phyloP scores from a whole-genome alignment of 441 rosid genomes.

The Syzygium syzygioides region DNA sequence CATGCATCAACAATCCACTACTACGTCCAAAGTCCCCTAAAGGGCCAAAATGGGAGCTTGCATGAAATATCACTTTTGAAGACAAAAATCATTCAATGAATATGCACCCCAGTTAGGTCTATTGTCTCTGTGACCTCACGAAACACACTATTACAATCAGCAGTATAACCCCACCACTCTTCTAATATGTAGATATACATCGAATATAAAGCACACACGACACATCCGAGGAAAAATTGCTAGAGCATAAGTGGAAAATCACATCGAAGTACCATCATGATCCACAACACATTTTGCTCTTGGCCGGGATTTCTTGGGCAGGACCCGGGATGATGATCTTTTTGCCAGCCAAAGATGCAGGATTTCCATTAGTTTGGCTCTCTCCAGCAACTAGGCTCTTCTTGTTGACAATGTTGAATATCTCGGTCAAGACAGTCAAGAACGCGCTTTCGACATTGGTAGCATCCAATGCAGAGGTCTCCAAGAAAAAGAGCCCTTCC shows the following conservation, averaged over 20 bases:
- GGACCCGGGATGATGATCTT: slow-evolving; percentile 75
- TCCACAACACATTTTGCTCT: slow-evolving; percentile 53
- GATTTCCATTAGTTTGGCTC: slow-evolving; percentile 48
- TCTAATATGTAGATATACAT: background rate
- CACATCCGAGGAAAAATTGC: slow-evolving; percentile 28
- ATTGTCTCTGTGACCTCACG: background rate
- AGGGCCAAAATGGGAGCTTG: background rate
- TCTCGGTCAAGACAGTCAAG: slow-evolving; percentile 71
- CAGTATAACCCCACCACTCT: background rate
- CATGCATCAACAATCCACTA: background rate
- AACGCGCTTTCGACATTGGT: slow-evolving; percentile 60
- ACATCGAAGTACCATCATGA: slow-evolving; percentile 27
- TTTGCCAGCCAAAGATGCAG: slow-evolving; percentile 70
- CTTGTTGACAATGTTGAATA: slow-evolving; percentile 73
- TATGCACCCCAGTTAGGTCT: background rate
- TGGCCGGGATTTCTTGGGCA: slow-evolving; percentile 60
- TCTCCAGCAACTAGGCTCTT: slow-evolving; percentile 59
- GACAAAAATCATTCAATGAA: background rate
- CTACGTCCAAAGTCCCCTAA: background rate
- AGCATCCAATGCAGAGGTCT: slow-evolving; percentile 53
- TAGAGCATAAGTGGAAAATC: slow-evolving; percentile 1
- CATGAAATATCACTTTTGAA: background rate
- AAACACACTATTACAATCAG: background rate
- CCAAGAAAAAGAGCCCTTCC: slow-evolving; percentile 64
- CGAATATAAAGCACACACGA: slow-evolving; percentile 22